Conservation (phyloP, 2,329 filamentous ascomycete species). For the Aplosporella prunicola region DNA sequence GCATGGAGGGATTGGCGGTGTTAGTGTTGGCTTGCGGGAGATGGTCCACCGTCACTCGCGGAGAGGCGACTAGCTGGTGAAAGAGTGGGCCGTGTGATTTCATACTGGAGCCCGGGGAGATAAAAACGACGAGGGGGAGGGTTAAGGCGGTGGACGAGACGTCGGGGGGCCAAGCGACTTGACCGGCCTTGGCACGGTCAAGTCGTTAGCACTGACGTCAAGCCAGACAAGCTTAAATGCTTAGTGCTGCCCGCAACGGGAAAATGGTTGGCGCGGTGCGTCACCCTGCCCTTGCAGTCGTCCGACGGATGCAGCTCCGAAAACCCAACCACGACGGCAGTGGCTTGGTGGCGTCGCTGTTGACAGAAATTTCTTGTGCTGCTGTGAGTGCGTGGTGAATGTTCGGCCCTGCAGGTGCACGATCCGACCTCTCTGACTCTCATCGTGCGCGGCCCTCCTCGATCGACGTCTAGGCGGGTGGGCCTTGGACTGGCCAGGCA, state of each 20-base stretch:
- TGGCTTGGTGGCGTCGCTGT: too few species aligned
- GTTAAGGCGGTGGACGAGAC: background rate
- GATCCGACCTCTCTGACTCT: too few species aligned
- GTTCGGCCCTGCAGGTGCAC: too few species aligned
- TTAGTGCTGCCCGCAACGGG: too few species aligned
- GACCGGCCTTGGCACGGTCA: conserved; percentile 6
- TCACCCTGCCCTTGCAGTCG: background rate
- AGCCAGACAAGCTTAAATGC: conserved; percentile 4
- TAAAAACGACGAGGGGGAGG: background rate
- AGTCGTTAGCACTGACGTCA: conserved; percentile 5
- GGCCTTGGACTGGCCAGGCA: background rate
- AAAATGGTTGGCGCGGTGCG: too few species aligned
- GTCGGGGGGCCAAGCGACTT: background rate
- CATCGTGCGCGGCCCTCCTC: too few species aligned
- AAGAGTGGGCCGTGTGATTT: conserved; percentile 10
- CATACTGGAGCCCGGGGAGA: conserved; percentile 9
- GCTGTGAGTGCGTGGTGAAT: too few species aligned
- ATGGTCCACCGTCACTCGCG: too few species aligned
- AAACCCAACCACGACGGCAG: too few species aligned
- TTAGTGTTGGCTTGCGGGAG: conserved; percentile 1
- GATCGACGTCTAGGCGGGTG: too few species aligned
- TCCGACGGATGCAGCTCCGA: too few species aligned
- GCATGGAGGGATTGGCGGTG: background rate
- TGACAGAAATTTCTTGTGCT: too few species aligned
- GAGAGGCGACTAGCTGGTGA: conserved; percentile 1